phyloP scores from a whole-genome alignment of 805 yeast genomes.

The Candida germanica region DNA sequence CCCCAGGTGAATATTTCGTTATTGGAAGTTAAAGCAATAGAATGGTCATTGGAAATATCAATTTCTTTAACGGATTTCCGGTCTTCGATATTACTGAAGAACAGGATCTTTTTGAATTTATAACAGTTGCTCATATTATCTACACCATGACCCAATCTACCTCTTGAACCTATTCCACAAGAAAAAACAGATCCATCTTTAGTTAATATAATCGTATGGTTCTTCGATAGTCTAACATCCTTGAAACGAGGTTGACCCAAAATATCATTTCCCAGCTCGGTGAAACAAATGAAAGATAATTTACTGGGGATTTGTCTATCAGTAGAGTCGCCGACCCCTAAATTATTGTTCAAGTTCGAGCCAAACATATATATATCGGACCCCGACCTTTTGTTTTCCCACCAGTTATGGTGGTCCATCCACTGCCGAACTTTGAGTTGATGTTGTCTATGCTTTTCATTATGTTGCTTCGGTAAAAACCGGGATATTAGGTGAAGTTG shows the following conservation, averaged over 20 bases:
- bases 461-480: conserved; percentile 11
- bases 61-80: conserved; percentile 28
- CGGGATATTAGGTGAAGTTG: conserved; percentile 26
- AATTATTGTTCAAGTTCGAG: conserved; percentile 54
- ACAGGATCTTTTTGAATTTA: conserved; percentile 41
- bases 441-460: neutral
- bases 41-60: conserved; percentile 64
- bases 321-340: conserved; percentile 65
- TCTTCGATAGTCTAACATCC: conserved; percentile 54
- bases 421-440: conserved; percentile 5
- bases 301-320: conserved; percentile 41
- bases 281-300: conserved; percentile 29
- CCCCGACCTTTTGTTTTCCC: conserved; percentile 50
- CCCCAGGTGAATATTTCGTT: conserved; percentile 81
- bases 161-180: conserved; percentile 68
- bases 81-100: conserved; percentile 20
- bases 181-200: conserved; percentile 52
- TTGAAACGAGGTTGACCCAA: conserved; percentile 42
- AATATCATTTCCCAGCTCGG: conserved; percentile 7
- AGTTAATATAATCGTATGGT: conserved; percentile 62
- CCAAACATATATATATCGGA: conserved; percentile 62
- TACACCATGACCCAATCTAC: conserved; percentile 60
- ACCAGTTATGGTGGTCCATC: conserved; percentile 28
- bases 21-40: conserved; percentile 50
- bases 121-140: conserved; percentile 40